Evolutionary conservation across 2,329 filamentous ascomycete genomes (phyloP), one percentile per base, ranked within the genome.

Genomic region (Fulvia fulva): DNA sequence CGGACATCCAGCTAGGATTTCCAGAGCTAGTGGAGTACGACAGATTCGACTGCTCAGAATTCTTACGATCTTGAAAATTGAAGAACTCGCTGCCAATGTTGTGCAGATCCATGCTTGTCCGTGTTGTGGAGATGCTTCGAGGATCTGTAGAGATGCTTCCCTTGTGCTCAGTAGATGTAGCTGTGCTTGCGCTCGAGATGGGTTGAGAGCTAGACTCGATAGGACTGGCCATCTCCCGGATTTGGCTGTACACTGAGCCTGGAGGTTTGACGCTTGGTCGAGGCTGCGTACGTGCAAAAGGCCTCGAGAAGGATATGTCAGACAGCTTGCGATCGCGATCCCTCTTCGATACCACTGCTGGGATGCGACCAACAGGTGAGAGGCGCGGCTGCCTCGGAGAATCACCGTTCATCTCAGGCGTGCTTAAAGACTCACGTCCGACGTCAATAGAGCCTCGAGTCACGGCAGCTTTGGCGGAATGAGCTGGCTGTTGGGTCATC

Each of bases 341-440:
- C 50, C 79, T 76, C 52, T 82, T 85, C 47, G 85, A 90, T 28
- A 93, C 80, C 3, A 96, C 90, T 67, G 86, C 86, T 8, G 92
- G 92, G 53, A 96, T 96, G 16, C 92, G 85, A 8, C 91, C 92
- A 49, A 96, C 86, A 65, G 93, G 90, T 26, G 87, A 85, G 19
- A 96, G 77, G 56, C 91, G 61, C 23, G 67, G 64, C 37, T 66
- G 65, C 28, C 63, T 55, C 7, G 67, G 63, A 22, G 68, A 66
- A 28, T 55, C 59, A 19, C 63, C 85, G 19, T 37, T 32, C 47
- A 59, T 76, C 37, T 69, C 66, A 6, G 74, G 74, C 32, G 69
- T 66, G 4, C 60, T 61, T 21, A 74, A 67, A 21, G 70, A 23
- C 21, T 53, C 14, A 22, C 43, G 11, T 25, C 30, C 37, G 32